Evolutionary conservation across 2,329 filamentous ascomycete genomes (phyloP), one percentile per base, ranked within the genome.

Genomic region (Colletotrichum musicola): DNA sequence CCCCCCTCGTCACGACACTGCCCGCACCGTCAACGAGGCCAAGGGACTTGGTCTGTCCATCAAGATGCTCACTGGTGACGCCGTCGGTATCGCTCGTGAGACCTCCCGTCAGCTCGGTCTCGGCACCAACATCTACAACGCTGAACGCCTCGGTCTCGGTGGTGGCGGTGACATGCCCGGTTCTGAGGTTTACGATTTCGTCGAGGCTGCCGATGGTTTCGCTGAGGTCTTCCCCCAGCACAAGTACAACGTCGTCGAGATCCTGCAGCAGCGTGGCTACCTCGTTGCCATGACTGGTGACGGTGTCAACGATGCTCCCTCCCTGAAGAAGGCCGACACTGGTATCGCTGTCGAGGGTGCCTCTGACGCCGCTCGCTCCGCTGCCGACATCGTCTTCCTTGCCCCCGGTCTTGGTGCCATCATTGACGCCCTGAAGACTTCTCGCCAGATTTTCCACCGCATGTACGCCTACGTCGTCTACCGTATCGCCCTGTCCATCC

Each of bases 381-480:
- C 94, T 74, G 93, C 94, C 77, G 94, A 97, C 82, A 97, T 97
- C 75, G 94, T 97, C 75, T 97, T 97, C 88, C 89, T 97, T 79
- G 93, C 93, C 74, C 93, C 94, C 63, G 94, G 94, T 85, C 90
- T 97, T 71, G 94, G 93, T 81, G 93, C 94, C 71, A 97, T 97
- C 80, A 97, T 97, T 76, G 93, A 97, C 79, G 93, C 94, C 70
- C 88, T 97, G 74, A 97, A 97, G 86, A 97, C 93, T 73, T 95
- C 93, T 38, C 93, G 94, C 76, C 94, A 97, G 81, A 97, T 97
- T 81, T 97, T 97, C 87, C 94, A 97, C 84, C 93, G 94, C 76
- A 97, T 97, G 94, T 96, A 97, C 84, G 92, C 94, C 69, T 97
- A 97, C 85, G 93, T 97, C 73, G 92, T 97, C 76, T 97, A 97